Evolutionary conservation across 805 yeast genomes (phyloP).

Genomic region (Saccharomycopsis babjevae): DNA sequence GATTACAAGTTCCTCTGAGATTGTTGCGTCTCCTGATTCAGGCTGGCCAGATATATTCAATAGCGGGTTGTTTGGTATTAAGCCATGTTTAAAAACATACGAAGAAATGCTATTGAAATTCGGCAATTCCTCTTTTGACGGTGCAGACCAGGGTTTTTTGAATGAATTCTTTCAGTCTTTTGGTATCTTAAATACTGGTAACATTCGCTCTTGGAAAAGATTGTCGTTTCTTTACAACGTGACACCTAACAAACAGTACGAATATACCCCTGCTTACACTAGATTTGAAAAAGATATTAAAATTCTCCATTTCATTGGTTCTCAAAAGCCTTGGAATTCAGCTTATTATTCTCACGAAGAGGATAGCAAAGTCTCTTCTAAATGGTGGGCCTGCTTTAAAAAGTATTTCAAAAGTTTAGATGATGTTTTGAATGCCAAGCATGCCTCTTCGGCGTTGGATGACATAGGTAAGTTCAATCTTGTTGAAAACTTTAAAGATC

Average conservation of each 20-base stretch:
- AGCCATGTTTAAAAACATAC: conserved; percentile 52
- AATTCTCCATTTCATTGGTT: conserved; percentile 60
- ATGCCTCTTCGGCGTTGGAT: neutral
- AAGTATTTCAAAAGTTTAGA: conserved; percentile 6
- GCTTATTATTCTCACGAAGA: conserved; percentile 2
- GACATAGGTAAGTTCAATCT: conserved; percentile 10
- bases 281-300: conserved; percentile 37
- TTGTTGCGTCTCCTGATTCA: conserved; percentile 57
- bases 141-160: conserved; percentile 86
- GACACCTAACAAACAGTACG: conserved; percentile 54
- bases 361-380: neutral
- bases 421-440: conserved; percentile 2
- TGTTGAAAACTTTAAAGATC: conserved; percentile 5
- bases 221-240: conserved; percentile 81
- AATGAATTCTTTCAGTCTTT: conserved; percentile 53
- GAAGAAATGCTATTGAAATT: conserved; percentile 30
- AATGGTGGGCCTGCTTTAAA: conserved; percentile 16
- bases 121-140: conserved; percentile 48
- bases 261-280: conserved; percentile 60
- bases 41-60: conserved; percentile 94
- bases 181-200: conserved; percentile 18
- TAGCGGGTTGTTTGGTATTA: conserved; percentile 60
- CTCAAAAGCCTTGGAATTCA: conserved; percentile 44
- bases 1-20: conserved; percentile 1
- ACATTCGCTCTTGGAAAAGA: conserved; percentile 44